Evolutionary conservation across 352 stramenopile species (phyloP), one percentile per base, ranked within the genome.

Genomic region (Lagenidium sp.): DNA sequence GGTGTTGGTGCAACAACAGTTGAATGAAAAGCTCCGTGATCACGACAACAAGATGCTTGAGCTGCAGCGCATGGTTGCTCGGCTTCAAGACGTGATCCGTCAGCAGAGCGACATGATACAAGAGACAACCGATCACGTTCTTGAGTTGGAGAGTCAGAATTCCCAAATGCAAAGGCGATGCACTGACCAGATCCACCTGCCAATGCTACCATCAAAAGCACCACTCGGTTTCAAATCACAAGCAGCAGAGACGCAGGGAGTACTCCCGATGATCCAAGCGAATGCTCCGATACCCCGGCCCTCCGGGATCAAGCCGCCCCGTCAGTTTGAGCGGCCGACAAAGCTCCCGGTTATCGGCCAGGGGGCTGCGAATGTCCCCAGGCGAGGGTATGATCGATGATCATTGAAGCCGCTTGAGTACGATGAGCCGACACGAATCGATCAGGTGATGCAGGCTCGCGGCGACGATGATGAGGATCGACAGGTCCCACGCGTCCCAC

Each of bases 371-470:
- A 23, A 15, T 29, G 6, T 4, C 23, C 0, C 13, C 38, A 36
- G 16, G 11, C 4, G 15, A 18, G 18, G 24, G 32, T 8, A 36
- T n/a, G n/a, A n/a, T n/a, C 34, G n/a, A 41, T 18, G 10, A 22
- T 26, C 16, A 10, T 31, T 25, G 36, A 24, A 57, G 23, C 13
- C 29, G 31, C 16, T 21, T 25, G 18, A 57, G 23, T 18, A 30
- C 23, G 1, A 16, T 18, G 1, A 25, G 5, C 24, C 50, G 50
- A 7, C 48, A n/a, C 1, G 43, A 31, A 22, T 75, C 64, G 24
- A 70, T 59, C 12, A 65, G 30, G 7, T 71, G 56, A 32, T 70
- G 60, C n/a, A 71, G 16, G 12, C 50, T 62, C 18, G 57, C 41
- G 5, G 63, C 30, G n/a, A 55, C 61, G 35, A 68, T 31, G 3